Evolutionary conservation across 768 basidiomycete species (phyloP).

Genomic region (Coprinopsis marcescibilis): DNA sequence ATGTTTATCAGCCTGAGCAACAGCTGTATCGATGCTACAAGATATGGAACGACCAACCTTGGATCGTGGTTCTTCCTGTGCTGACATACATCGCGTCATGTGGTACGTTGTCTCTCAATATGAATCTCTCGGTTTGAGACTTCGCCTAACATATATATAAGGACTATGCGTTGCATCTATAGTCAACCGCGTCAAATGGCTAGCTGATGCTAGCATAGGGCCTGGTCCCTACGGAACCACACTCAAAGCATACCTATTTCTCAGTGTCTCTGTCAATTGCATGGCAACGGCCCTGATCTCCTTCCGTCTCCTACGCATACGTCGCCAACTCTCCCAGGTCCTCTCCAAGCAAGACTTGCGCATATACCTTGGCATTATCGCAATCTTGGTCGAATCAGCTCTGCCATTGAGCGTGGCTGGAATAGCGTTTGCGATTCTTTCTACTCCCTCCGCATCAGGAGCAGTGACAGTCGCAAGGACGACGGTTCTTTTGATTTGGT

Average conservation of each 20-base stretch:
- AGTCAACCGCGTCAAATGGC: not conserved
- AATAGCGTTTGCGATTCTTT: not conserved
- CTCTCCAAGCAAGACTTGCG: not conserved
- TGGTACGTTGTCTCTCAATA: not conserved
- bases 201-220: not conserved
- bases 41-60: not conserved
- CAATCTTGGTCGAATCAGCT: slow-evolving; percentile 1
- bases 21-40: slow-evolving; percentile 1
- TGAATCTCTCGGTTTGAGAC: not conserved
- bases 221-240: not conserved
- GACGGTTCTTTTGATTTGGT: not conserved
- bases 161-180: no score
- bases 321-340: not conserved
- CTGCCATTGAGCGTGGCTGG: slow-evolving; percentile 2
- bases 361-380: not conserved
- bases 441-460: not conserved
- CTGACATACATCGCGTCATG: not conserved
- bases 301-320: not conserved
- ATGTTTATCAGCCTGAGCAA: not conserved
- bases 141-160: not conserved
- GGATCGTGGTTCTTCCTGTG: not conserved
- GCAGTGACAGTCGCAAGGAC: not conserved
- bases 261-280: slow-evolving; percentile 1
- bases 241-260: slow-evolving; percentile 1
- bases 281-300: slow-evolving; percentile 4